Evolutionary conservation across 2,329 filamentous ascomycete species (phyloP), one percentile per base, ranked within the genome.

Genomic region (Sclerotinia nivalis): DNA sequence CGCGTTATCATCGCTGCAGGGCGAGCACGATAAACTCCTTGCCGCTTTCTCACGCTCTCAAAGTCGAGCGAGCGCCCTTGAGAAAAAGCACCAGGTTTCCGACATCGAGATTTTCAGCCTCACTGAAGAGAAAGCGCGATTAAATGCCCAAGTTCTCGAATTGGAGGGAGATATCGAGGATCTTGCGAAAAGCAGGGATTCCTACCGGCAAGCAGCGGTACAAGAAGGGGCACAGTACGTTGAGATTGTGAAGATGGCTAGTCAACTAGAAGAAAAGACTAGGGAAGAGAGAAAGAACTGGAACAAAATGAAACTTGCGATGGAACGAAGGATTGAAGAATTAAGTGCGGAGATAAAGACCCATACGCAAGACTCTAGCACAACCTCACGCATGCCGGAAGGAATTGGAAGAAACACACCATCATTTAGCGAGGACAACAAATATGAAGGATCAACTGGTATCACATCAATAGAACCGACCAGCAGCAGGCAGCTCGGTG

Each of bases 11-110:
- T 85, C 83, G 1, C 78, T 87, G 9, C 84, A 86, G 74, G 80
- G 80, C n/a, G 85, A 87, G 75, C 84, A 87, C 73, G 81, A 85
- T 67, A 81, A 80, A 59, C 79, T 87, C 5, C 80, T 87, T 4
- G 81, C 84, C 28, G 85, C 84, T 37, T 82, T 85, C 31, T 83
- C 84, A 45, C 80, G 83, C 7, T 84, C 85, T 71, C 82, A 84
- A 60, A 81, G 80, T 20, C 83, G 83, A 72, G 84, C 81, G 56
- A 81, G 81, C 55, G 81, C 84, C 2, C 79, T 87, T 2, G 84
- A 85, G 70, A 83, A 81, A 76, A 87, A 87, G 74, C 77, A 84
- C 22, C 80, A 80, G 31, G 82, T 84, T 22, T 82, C 83, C 6
- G 84, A 86, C 66, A 78, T 81, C 22, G 84, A 87, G 73, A 83